Conservation (phyloP, 2,329 filamentous ascomycete species). For the Scedosporium minutisporum region DNA sequence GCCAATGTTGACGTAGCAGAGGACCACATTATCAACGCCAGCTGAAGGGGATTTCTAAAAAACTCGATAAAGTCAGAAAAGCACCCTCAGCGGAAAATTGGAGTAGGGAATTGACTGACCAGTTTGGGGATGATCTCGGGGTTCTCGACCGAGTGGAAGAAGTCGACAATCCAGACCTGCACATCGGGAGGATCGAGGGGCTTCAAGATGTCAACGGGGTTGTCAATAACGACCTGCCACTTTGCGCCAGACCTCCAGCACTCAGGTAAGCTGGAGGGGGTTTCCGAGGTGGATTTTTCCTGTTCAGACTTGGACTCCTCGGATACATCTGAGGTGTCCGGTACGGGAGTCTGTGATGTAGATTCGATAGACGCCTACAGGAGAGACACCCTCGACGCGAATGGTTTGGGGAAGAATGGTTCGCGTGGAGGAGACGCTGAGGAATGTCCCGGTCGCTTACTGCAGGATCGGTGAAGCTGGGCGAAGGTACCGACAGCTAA, state of each 20-base stretch:
- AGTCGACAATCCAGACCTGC: slow-evolving; percentile 21
- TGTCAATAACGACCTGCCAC: slow-evolving; percentile 21
- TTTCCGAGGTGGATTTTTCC: neutral
- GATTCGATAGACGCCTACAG: too few species aligned
- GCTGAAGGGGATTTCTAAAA: slow-evolving; percentile 6
- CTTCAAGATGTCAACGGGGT: slow-evolving; percentile 17
- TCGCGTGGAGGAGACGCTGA: neutral
- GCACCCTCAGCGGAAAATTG: too few species aligned
- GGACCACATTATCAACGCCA: slow-evolving; percentile 19
- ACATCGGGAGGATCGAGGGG: slow-evolving; percentile 17
- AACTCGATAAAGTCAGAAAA: too few species aligned
- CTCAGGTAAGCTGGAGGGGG: too few species aligned
- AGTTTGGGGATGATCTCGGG: slow-evolving; percentile 18
- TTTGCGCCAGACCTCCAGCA: slow-evolving; percentile 18
- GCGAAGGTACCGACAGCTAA: neutral
- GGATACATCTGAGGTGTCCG: neutral
- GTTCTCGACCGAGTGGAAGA: slow-evolving; percentile 17
- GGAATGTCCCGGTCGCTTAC: neutral
- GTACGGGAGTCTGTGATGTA: too few species aligned
- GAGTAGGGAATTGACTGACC: slow-evolving; percentile 14
- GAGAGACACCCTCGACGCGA: too few species aligned
- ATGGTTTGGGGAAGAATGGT: too few species aligned
- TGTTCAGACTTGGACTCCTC: neutral
- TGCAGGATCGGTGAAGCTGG: neutral
- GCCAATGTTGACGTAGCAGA: slow-evolving; percentile 25